A percentile compares a stretch with the other conserved stretches of the same genome.
Evolutionary conservation across 2,329 filamentous ascomycete species (phyloP).

Genomic region (Aureobasidium pullulans): DNA sequence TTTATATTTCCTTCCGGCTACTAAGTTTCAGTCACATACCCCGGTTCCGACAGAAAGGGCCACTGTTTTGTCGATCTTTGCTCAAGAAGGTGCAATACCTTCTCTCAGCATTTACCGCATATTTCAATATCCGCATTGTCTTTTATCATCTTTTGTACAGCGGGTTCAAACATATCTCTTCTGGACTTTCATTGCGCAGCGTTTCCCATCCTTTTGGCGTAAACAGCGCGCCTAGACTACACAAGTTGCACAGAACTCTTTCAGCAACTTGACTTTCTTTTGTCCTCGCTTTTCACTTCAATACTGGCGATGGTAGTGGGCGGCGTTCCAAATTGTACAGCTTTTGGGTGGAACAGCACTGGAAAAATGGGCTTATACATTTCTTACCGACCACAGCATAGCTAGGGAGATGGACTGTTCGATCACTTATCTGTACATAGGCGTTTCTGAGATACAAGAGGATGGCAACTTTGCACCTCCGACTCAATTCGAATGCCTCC

Average conservation of each 20-base stretch:
- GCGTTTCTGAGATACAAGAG: background rate
- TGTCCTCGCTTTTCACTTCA: background rate
- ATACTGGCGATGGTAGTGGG: background rate
- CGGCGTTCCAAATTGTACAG: slow-evolving; percentile 2
- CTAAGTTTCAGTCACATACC: slow-evolving; percentile 11
- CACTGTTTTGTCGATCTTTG: slow-evolving; percentile 9
- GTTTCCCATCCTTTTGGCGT: background rate
- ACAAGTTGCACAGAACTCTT: background rate
- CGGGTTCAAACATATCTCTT: background rate
- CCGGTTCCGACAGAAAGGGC: slow-evolving; percentile 4
- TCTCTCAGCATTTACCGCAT: slow-evolving; percentile 1
- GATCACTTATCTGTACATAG: background rate
- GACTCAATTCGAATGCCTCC: background rate
- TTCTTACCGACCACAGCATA: background rate
- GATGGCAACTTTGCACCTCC: background rate
- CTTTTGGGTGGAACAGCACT: background rate
- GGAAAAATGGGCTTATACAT: background rate
- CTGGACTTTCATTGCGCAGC: background rate
- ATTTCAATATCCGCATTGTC: slow-evolving; percentile 6
- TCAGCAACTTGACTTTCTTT: background rate
- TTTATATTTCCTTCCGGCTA: background rate
- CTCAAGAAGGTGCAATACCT: background rate
- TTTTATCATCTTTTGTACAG: background rate
- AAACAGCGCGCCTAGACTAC: background rate
- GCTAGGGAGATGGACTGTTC: background rate